Conservation (phyloP, 306 rosid species). For the Corylus americana region DNA sequence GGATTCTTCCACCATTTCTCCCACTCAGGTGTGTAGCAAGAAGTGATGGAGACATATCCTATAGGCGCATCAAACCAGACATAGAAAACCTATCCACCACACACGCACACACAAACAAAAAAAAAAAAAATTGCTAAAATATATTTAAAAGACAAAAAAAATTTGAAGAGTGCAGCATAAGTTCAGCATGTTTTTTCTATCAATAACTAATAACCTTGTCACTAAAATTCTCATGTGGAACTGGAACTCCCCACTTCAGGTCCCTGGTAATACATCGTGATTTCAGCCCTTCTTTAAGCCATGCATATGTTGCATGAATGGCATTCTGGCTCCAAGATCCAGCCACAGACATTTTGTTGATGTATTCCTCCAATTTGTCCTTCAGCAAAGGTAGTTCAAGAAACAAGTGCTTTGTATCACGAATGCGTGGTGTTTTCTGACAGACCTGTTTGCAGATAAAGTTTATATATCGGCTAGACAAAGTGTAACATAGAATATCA, state of each 20-base stretch:
- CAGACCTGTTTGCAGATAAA: constrained; percentile 55
- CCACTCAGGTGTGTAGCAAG: constrained; percentile 89
- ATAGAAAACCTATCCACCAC: constrained; percentile 73
- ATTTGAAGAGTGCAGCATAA: background rate
- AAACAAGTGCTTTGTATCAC: constrained; percentile 90
- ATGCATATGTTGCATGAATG: constrained; percentile 79
- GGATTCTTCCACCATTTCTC: constrained; percentile 99
- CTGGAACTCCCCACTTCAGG: constrained; percentile 99
- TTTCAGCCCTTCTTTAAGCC: constrained; percentile 88
- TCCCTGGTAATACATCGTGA: constrained; percentile 92
- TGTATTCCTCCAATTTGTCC: constrained; percentile 68
- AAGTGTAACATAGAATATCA: background rate
- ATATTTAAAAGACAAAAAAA: background rate
- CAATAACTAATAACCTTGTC: constrained; percentile 58
- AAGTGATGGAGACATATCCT: constrained; percentile 88
- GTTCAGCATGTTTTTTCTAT: background rate
- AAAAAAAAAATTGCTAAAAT: background rate
- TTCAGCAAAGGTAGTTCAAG: constrained; percentile 84
- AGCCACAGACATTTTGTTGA: constrained; percentile 65
- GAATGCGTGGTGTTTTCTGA: constrained; percentile 63
- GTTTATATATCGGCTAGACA: background rate
- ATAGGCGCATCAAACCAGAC: constrained; percentile 99
- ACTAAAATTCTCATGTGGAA: constrained; percentile 81
- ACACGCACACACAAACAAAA: background rate
- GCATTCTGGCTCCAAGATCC: constrained; percentile 98